Evolutionary conservation across 495 filamentous ascomycete genomes (phyloP).

Genomic region (Trichoderma erinaceum): DNA sequence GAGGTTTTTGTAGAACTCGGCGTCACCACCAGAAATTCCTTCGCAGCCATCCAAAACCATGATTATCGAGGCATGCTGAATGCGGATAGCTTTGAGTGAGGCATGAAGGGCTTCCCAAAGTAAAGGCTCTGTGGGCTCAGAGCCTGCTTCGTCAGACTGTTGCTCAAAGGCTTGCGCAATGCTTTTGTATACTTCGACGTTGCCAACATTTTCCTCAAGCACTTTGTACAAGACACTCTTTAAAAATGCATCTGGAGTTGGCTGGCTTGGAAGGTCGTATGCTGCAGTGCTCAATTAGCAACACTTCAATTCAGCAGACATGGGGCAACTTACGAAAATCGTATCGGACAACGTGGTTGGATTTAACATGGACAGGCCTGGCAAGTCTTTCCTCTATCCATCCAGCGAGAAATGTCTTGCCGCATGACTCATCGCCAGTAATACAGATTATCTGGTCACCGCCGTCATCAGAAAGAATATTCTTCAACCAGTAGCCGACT

Average conservation of each 20-base stretch:
- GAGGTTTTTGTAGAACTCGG: conserved; percentile 4
- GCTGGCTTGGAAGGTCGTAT: not conserved
- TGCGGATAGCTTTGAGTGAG: not conserved
- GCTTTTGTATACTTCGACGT: not conserved
- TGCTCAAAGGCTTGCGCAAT: not conserved
- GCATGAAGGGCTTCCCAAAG: not conserved
- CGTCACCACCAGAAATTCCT: not conserved
- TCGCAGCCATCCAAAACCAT: not conserved
- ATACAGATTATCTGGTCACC: not conserved
- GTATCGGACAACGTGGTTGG: not conserved
- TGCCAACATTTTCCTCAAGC: not conserved
- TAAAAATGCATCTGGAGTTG: not conserved
- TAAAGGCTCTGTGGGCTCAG: not conserved
- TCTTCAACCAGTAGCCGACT: not conserved
- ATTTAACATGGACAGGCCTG: not conserved
- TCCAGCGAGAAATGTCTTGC: not conserved
- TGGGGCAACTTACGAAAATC: not conserved
- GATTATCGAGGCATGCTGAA: not conserved
- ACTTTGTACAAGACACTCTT: not conserved
- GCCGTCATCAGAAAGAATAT: not conserved
- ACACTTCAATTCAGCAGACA: not conserved
- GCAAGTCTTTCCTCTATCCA: not conserved
- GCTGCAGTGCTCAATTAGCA: not conserved
- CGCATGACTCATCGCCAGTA: not conserved
- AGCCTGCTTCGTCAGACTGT: not conserved